Evolutionary conservation across 1,284 basidiomycete species (phyloP), one percentile per base, ranked within the genome.

Genomic region (Wallemia hederae): DNA sequence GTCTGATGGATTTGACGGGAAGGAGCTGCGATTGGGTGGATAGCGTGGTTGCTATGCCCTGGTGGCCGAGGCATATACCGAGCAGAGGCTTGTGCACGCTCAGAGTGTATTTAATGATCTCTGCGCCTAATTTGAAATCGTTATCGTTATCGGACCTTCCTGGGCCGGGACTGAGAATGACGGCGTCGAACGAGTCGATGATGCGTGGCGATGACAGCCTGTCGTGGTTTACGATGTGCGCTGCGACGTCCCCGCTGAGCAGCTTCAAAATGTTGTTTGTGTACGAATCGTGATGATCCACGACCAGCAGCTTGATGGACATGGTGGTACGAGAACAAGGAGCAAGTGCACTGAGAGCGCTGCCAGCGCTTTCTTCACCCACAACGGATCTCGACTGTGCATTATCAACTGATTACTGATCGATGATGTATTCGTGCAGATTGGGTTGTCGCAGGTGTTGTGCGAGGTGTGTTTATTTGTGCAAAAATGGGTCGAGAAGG

Each of bases 11-110:
- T 1, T 70, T 69, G 0, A 69, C 73, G 61, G 70, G 69, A 57
- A 67, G 65, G 62, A 72, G 72, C 71, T 72, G 55, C 17, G 0
- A 33, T 19, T 17, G 26, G 1, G 39, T 27, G 27, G 1, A n/a
- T 27, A 5, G 28, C 22, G 19, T 19, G 7, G 84, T 75, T 0
- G 79, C 85, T 31, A 97, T 76, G 62, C 89, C 91, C 69, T 97
- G 92, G 61, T 91, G 78, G 0, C 92, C 92, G 14, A 97, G 76
- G 67, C 91, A 97, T 1, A 97, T 82, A 1, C 87, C 87, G 63
- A 91, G 83, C 55, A 87, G 76, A 0, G 87, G 87, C 1, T 84
- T 65, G 28, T 83, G 62, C 29, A 75, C 65, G 7, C 71, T 67
- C 19, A 77, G 74, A 9, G 74, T 64, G 24, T 83, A 66, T 55